Percentiles rank a stretch among this genome's conserved stretches.
These are phyloP conservation scores for Albophoma yamanashiensis DNA, from an alignment of 2,329 filamentous ascomycete species.

Conservation along the genomic window DNA sequence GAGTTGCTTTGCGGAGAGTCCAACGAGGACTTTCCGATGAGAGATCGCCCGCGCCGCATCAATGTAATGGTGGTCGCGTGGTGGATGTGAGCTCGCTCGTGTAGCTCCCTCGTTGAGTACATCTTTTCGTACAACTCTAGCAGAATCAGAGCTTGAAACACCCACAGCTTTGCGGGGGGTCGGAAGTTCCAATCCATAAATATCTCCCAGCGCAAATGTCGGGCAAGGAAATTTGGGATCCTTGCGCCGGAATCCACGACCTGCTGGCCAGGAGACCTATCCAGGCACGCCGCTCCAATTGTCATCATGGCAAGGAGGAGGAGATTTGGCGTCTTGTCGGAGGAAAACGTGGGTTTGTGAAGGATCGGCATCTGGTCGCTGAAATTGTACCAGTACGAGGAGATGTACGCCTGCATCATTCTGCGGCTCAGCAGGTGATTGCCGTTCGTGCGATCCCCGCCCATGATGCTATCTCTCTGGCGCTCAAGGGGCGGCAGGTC, in stretches of 20 bases:
- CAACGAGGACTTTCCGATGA: constrained; percentile 75
- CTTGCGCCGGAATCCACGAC: constrained; percentile 69
- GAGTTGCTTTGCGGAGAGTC: constrained; percentile 68
- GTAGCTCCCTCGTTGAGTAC: constrained; percentile 83
- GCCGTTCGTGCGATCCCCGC: constrained; percentile 61
- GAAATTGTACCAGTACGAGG: constrained; percentile 90
- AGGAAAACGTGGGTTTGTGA: constrained; percentile 86
- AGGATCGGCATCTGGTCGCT: constrained; percentile 90
- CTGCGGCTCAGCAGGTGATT: constrained; percentile 65
- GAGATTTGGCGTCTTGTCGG: constrained; percentile 76
- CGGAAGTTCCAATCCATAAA: constrained; percentile 86
- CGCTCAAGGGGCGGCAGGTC: constrained; percentile 63
- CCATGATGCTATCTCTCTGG: constrained; percentile 65
- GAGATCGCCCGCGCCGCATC: constrained; percentile 85
- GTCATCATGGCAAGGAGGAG: constrained; percentile 83
- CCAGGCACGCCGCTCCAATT: constrained; percentile 81
- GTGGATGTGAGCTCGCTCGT: constrained; percentile 92
- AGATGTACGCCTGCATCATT: constrained; percentile 94
- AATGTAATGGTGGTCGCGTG: constrained; percentile 91
- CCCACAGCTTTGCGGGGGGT: constrained; percentile 89
- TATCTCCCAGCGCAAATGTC: constrained; percentile 91
- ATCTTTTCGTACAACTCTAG: constrained; percentile 96
- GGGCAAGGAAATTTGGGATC: constrained; percentile 80
- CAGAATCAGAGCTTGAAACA: constrained; percentile 83
- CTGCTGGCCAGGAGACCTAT: constrained; percentile 66